Evolutionary conservation across 2,329 filamentous ascomycete species (phyloP).

Genomic region (Aphanoascus verrucosus): DNA sequence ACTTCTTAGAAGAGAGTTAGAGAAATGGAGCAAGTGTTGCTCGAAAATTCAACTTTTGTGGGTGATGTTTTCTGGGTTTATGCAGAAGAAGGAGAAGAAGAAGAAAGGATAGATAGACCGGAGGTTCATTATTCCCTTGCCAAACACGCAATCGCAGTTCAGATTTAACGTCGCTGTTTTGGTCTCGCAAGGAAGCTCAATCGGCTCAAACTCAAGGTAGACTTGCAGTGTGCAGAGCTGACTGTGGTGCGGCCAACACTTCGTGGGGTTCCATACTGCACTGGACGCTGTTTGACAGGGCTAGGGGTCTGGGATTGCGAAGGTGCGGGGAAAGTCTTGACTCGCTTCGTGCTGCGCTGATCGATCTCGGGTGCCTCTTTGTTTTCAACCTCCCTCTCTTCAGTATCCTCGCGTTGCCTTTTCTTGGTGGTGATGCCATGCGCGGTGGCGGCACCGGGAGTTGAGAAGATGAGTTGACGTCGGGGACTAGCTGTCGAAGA

Average conservation of each 20-base stretch:
- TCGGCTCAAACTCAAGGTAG: slow-evolving; percentile 36
- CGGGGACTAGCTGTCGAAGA: slow-evolving; percentile 23
- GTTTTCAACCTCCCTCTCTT: slow-evolving; percentile 27
- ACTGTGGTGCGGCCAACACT: slow-evolving; percentile 25
- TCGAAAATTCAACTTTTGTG: not conserved
- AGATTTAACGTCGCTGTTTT: slow-evolving; percentile 28
- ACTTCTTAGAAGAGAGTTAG: not conserved
- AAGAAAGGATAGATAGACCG: not conserved
- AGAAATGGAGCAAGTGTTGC: not conserved
- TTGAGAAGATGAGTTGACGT: slow-evolving; percentile 20
- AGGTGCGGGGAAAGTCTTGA: slow-evolving; percentile 22
- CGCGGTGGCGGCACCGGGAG: slow-evolving; percentile 28
- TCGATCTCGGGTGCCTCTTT: slow-evolving; percentile 23
- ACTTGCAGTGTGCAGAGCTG: slow-evolving; percentile 19
- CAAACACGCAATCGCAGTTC: not conserved
- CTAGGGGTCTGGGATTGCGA: slow-evolving; percentile 22
- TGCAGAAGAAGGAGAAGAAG: not conserved
- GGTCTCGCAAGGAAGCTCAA: slow-evolving; percentile 40
- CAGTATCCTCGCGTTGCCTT: slow-evolving; percentile 26
- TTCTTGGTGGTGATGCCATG: slow-evolving; percentile 36
- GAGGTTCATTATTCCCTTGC: not conserved
- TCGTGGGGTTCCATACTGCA: slow-evolving; percentile 20
- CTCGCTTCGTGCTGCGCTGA: slow-evolving; percentile 28
- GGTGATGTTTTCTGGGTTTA: not conserved
- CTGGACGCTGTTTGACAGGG: slow-evolving; percentile 24